Evolutionary conservation across 139 green algal genomes (phyloP).

Genomic region (Zygnema circumcarinatum): DNA sequence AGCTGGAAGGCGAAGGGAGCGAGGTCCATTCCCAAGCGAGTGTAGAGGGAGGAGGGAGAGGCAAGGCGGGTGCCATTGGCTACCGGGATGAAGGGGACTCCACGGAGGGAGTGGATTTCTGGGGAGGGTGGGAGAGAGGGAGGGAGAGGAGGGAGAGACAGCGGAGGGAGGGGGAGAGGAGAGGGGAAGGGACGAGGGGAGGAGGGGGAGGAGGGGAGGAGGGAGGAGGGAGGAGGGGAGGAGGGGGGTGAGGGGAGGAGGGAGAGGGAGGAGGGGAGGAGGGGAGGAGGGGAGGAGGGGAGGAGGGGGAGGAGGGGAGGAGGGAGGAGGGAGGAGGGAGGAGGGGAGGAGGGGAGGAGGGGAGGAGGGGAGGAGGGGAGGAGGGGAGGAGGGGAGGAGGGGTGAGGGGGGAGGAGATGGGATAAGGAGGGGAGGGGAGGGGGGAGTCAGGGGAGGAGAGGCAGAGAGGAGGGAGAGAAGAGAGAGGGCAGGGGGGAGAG

Average conservation of each 20-base stretch:
- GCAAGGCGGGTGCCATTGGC: constrained; percentile 69
- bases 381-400: constrained; percentile 70
- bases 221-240: constrained; percentile 65
- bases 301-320: constrained; percentile 69
- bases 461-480: background rate
- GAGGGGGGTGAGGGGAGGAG: background rate
- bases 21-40: constrained; percentile 63
- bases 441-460: background rate
- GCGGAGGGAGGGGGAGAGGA: background rate
- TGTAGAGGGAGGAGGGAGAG: constrained; percentile 64
- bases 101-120: constrained; percentile 50
- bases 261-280: background rate
- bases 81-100: constrained; percentile 71
- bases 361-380: background rate
- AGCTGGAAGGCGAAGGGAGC: constrained; percentile 77
- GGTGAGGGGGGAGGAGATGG: too few relatives aligned
- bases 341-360: background rate
- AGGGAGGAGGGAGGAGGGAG: background rate
- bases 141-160: background rate
- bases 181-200: background rate
- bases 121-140: background rate
- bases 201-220: constrained; percentile 64
- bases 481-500: too few relatives aligned
- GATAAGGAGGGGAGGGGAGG: background rate
- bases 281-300: constrained; percentile 48